Evolutionary conservation across 225 moss, liverwort and hornwort species (phyloP), one percentile per base, ranked within the genome.

Genomic region (Pseudoscleropodium purum): DNA sequence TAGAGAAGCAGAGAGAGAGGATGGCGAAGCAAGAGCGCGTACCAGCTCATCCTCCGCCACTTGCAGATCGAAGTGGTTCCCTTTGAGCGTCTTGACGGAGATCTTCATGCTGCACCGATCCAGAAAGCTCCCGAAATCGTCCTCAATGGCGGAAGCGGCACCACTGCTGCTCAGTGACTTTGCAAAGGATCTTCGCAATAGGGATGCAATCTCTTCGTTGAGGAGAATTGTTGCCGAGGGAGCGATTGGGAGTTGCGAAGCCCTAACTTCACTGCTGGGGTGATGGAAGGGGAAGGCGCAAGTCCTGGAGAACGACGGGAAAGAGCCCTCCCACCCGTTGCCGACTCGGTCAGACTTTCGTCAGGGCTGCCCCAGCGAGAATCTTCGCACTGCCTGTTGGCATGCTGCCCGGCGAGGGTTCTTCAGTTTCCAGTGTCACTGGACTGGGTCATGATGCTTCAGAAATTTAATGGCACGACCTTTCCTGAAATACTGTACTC

Each of bases 61-160:
- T 78, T 94, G 90, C 92, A 94, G 90, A 93, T 94, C 94, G 56
- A 94, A 94, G 92, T 94, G 93, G 93, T 93, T 93, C 81, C 94
- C 94, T 88, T 94, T 93, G 59, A 94, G 93, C 14, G 94, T 94
- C 87, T 94, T 94, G 78, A 94, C 93, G 62, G 94, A 94, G 88
- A 94, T 94, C 94, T 93, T 94, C 94, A 93, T 94, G 67, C 60
- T 68, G 92, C 69, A 86, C 79, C 62, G 93, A 87, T 90, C 49
- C 59, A 20, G 17, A 77, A 39, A 9, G 37, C 78, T 54, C 81
- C 61, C n/a, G 52, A 81, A 85, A 37, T 37, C 75, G 63, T 61
- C 84, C 79, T 87, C 41, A 39, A 31, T 27, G 17, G 23, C 79
- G 47, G 60, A 85, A 36, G 43, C 59, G 37, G 59, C 47, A n/a